These are phyloP conservation scores for Daedaleopsis nitida DNA, from an alignment of 768 basidiomycete genomes.

Conservation along the genomic window DNA sequence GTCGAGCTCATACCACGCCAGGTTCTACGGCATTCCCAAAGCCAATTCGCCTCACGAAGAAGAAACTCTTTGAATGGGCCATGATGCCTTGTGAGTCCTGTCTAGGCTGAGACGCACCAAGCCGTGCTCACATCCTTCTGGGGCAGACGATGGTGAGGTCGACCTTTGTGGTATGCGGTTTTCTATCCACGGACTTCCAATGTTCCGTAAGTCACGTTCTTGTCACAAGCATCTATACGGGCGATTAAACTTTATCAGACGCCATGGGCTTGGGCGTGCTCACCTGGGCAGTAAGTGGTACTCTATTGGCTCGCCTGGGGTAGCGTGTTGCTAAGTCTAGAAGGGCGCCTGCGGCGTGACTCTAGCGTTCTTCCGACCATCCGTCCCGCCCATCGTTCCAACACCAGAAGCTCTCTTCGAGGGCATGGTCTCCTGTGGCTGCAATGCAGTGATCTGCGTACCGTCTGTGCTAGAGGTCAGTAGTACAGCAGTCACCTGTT, in stretches of 20 bases:
- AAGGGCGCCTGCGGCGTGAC: conserved; percentile 19
- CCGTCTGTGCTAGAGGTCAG: conserved; percentile 33
- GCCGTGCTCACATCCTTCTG: background rate
- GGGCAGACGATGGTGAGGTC: conserved; percentile 15
- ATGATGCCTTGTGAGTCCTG: conserved; percentile 11
- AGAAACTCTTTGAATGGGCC: conserved; percentile 20
- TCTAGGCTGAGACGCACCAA: background rate
- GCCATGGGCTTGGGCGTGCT: conserved; percentile 7
- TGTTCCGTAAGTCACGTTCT: conserved; percentile 27
- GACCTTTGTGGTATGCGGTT: conserved; percentile 21
- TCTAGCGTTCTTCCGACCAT: conserved; percentile 25
- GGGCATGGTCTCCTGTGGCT: conserved; percentile 9
- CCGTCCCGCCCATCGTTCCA: conserved; percentile 21
- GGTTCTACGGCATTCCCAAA: conserved; percentile 35
- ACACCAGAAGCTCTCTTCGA: conserved; percentile 25
- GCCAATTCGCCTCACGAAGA: conserved; percentile 23
- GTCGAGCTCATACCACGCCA: background rate
- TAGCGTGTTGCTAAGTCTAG: background rate
- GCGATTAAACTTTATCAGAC: background rate
- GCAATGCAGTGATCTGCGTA: conserved; percentile 19
- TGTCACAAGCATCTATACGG: too few species aligned
- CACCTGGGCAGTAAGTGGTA: conserved; percentile 8
- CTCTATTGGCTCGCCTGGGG: background rate
- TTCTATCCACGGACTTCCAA: conserved; percentile 23
- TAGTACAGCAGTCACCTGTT: background rate